Percentiles rank a stretch among this genome's conserved stretches.
phyloP scores from a whole-genome alignment of 257 asterid genomes.

The Penstemon barbatus region DNA sequence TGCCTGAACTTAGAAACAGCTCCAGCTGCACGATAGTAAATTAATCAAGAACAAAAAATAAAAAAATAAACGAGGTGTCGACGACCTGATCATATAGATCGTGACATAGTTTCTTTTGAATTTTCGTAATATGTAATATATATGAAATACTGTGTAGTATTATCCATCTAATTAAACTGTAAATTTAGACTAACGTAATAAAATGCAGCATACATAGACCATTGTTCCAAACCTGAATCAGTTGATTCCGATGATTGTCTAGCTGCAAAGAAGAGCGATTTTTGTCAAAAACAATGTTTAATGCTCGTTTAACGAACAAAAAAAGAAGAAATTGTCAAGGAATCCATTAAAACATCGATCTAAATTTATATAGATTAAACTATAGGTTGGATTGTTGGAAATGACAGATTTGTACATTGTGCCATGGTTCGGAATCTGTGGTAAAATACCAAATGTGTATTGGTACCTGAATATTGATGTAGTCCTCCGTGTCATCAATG shows the following conservation, averaged over 20 bases:
- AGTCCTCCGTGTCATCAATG: constrained; percentile 92
- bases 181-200: not conserved
- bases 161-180: not conserved
- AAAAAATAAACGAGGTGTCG: too few species aligned
- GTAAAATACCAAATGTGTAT: not conserved
- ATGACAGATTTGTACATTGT: not conserved
- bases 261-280: constrained; percentile 51
- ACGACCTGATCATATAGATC: too few species aligned
- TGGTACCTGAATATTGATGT: constrained; percentile 88
- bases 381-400: not conserved
- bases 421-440: not conserved
- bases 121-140: too few species aligned
- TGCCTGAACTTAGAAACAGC: constrained; percentile 79
- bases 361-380: not conserved
- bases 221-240: constrained; percentile 66
- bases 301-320: not conserved
- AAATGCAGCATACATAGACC: not conserved
- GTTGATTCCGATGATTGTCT: constrained; percentile 92
- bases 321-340: too few species aligned
- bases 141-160: too few species aligned
- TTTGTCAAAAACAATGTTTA: constrained; percentile 2
- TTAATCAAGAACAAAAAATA: not conserved
- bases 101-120: too few species aligned
- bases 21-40: constrained; percentile 61
- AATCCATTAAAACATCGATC: too few species aligned